Conservation (phyloP, 495 filamentous ascomycete species). For the Penicillium desertorum region DNA sequence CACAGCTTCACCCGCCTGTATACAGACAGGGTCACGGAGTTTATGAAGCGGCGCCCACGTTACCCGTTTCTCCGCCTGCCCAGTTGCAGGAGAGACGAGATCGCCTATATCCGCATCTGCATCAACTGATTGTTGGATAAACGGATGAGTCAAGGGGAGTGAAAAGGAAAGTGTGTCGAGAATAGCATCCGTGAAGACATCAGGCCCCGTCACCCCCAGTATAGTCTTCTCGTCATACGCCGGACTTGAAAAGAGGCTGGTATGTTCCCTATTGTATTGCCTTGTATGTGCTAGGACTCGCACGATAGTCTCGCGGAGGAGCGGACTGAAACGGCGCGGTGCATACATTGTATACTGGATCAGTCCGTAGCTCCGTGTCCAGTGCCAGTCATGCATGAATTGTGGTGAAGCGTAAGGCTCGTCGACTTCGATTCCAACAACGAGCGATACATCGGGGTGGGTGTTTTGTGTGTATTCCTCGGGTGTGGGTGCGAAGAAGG, state of each 20-base stretch:
- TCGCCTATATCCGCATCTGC: slow-evolving; percentile 33
- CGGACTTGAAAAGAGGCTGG: slow-evolving; percentile 13
- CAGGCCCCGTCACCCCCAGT: slow-evolving; percentile 40
- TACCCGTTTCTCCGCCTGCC: slow-evolving; percentile 22
- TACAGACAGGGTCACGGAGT: slow-evolving; percentile 36
- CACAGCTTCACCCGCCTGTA: slow-evolving; percentile 28
- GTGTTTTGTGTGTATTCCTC: neutral
- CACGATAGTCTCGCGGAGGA: slow-evolving; percentile 38
- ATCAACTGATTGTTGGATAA: slow-evolving; percentile 30
- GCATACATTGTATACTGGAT: slow-evolving; percentile 46
- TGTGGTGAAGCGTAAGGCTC: slow-evolving; percentile 39
- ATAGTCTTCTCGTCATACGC: slow-evolving; percentile 33
- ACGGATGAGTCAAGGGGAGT: slow-evolving; percentile 29
- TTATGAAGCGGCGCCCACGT: slow-evolving; percentile 46
- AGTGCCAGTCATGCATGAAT: slow-evolving; percentile 41
- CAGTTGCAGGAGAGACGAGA: slow-evolving; percentile 14
- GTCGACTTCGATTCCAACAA: slow-evolving; percentile 43
- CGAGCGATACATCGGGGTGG: slow-evolving; percentile 34
- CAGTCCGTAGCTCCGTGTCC: slow-evolving; percentile 41
- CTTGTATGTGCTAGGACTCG: slow-evolving; percentile 39
- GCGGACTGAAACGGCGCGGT: slow-evolving; percentile 41
- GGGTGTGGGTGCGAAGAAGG: slow-evolving; percentile 14
- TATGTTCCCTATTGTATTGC: slow-evolving; percentile 22
- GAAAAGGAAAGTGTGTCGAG: slow-evolving; percentile 39
- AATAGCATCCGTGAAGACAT: slow-evolving; percentile 44